Conservation (phyloP, 306 rosid genomes). For the Arachis hypogaea region DNA sequence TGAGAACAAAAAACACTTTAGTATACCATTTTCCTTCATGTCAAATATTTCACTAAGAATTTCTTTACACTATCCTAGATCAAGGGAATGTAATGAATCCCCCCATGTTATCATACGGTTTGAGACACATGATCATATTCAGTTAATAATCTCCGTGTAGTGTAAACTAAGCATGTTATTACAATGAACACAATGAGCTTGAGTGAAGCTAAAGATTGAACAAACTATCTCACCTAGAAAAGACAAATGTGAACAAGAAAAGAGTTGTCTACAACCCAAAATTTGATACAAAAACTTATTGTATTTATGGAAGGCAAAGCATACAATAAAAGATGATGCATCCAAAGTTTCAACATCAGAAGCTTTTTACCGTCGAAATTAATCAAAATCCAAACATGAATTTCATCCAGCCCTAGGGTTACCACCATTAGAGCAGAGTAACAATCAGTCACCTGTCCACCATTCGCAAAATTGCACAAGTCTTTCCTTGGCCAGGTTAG, state of each 20-base stretch:
- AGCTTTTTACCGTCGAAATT: slow-evolving; percentile 20
- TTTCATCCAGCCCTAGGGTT: slow-evolving; percentile 44
- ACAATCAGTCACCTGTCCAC: slow-evolving; percentile 37
- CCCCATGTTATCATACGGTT: not conserved
- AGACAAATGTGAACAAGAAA: slow-evolving; percentile 21
- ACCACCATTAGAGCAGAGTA: slow-evolving; percentile 56
- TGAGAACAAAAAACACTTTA: not conserved
- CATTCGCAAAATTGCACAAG: slow-evolving; percentile 26
- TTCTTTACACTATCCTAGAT: not conserved
- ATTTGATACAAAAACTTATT: slow-evolving; percentile 39
- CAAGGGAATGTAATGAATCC: not conserved
- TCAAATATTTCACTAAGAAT: not conserved
- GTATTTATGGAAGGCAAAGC: slow-evolving; percentile 16
- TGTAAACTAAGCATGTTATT: slow-evolving; percentile 4
- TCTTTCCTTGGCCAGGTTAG: slow-evolving; percentile 31
- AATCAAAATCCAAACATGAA: slow-evolving; percentile 31
- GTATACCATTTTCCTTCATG: not conserved
- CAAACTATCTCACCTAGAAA: not conserved
- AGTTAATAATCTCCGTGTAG: slow-evolving; percentile 12
- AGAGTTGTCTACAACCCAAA: slow-evolving; percentile 31
- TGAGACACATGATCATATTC: not conserved
- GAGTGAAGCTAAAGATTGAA: slow-evolving; percentile 34
- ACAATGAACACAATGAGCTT: slow-evolving; percentile 32
- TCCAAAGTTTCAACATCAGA: slow-evolving; percentile 29
- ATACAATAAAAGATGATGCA: slow-evolving; percentile 29